Conservation (phyloP, 805 yeast genomes). For the Wickerhamiella allomyrinae region DNA sequence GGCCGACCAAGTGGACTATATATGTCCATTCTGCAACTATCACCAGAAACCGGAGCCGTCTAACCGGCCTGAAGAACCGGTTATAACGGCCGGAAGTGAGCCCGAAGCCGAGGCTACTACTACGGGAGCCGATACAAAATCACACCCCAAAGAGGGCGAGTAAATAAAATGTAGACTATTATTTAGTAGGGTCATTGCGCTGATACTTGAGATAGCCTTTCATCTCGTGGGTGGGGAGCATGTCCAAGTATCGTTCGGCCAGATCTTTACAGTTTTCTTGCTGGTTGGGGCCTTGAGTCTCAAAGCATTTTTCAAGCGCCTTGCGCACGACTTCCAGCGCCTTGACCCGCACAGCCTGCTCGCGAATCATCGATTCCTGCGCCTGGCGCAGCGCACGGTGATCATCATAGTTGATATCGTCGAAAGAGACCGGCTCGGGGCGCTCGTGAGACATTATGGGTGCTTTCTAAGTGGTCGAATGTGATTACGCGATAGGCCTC, state of each 20-base stretch:
- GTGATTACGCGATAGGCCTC: too few relatives aligned
- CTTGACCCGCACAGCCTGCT: conserved; percentile 60
- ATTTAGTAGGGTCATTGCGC: conserved; percentile 74
- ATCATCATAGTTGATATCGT: conserved; percentile 64
- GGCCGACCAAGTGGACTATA: conserved; percentile 38
- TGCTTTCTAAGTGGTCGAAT: background rate
- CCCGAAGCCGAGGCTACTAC: too few relatives aligned
- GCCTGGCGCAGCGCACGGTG: conserved; percentile 49
- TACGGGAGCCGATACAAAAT: too few relatives aligned
- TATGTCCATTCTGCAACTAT: conserved; percentile 52
- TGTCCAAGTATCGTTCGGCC: conserved; percentile 51
- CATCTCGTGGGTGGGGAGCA: conserved; percentile 55
- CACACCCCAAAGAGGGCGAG: too few relatives aligned
- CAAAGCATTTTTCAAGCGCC: conserved; percentile 61
- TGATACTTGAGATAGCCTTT: conserved; percentile 75
- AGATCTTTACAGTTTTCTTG: conserved; percentile 69
- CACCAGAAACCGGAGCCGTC: too few relatives aligned
- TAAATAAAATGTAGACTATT: too few relatives aligned
- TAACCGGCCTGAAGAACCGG: too few relatives aligned
- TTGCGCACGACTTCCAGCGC: conserved; percentile 55
- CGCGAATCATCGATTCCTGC: conserved; percentile 64
- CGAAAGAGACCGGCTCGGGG: conserved; percentile 67
- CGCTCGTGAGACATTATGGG: conserved; percentile 21
- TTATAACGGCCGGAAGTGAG: too few relatives aligned
- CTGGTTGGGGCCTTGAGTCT: conserved; percentile 48